Evolutionary conservation across 2,329 filamentous ascomycete species (phyloP), one percentile per base, ranked within the genome.

Genomic region (Emmonsiellopsis sp.): DNA sequence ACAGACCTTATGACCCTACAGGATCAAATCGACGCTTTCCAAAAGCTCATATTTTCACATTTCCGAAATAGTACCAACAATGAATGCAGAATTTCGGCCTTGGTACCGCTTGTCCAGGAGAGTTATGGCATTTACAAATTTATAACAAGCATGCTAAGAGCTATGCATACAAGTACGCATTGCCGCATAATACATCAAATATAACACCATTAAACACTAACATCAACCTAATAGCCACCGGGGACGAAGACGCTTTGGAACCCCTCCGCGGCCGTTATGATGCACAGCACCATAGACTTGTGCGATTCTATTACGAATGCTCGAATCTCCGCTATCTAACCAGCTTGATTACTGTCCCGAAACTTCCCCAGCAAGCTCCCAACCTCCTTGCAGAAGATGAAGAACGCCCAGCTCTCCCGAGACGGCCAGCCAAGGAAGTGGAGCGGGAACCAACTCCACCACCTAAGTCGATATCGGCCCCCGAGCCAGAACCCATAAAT

Each of bases 71-170:
- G 91, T 31, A 85, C 87, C 47, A 95, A 95, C 73, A 98, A 97
- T 65, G 93, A 98, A 70, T 97, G 92, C 70, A 82, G 92, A 57
- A 98, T 98, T 64, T 94, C 92, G 11, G 88, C 93, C 1, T 74
- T 98, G 51, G 91, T 97, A 21, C 89, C 91, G 2, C 76, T 98
- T 43, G 93, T 98, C 2, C 89, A 95, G 68, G 93, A 98, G 75
- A 97, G 90, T 68, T 98, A 97, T 71, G 93, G 93, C 47, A 97
- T 98, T 62, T 98, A 98, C 78, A 97, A 97, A 72, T 98, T 98
- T 69, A 91, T 96, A 60, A 98, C 93, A 0, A 98, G 93, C 85
- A 98, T 98, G 93, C 74, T 98, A 57, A 83, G 93, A 53, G 93
- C 93, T 13, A 96, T 98, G 91, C 92, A 98, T 69, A 92, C 88